Conservation (phyloP, 1,284 basidiomycete genomes). For the Dichomitus squalens region DNA sequence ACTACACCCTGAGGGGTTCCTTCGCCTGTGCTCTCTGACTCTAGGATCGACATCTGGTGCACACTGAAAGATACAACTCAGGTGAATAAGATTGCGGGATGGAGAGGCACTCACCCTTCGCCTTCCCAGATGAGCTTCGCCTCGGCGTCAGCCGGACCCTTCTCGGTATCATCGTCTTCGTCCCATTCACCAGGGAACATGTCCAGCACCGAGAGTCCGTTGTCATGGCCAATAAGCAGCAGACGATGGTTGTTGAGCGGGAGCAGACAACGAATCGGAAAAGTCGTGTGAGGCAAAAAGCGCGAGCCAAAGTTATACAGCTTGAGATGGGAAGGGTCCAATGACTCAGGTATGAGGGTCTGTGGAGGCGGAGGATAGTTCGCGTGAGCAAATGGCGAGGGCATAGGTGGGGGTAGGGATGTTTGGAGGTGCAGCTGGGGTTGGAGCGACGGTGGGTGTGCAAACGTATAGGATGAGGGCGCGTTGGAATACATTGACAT, state of each 20-base stretch:
- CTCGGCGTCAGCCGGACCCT: slow-evolving; percentile 70
- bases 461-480: slow-evolving; percentile 14
- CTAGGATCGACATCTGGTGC: slow-evolving; percentile 73
- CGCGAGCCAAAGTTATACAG: slow-evolving; percentile 79
- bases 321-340: slow-evolving; percentile 63
- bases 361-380: slow-evolving; percentile 39
- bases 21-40: slow-evolving; percentile 61
- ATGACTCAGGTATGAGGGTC: slow-evolving; percentile 50
- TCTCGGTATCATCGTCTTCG: slow-evolving; percentile 48
- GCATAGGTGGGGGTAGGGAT: slow-evolving; percentile 34
- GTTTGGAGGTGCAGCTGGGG: slow-evolving; percentile 49
- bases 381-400: slow-evolving; percentile 35
- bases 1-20: slow-evolving; percentile 73
- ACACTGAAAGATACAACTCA: slow-evolving; percentile 48
- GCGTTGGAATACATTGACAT: slow-evolving; percentile 22
- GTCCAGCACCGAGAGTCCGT: slow-evolving; percentile 76
- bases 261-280: slow-evolving; percentile 70
- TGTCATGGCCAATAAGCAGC: slow-evolving; percentile 73
- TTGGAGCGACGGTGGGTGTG: slow-evolving; percentile 14
- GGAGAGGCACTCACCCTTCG: slow-evolving; percentile 57
- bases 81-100: neutral
- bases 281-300: slow-evolving; percentile 77
- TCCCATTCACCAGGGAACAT: slow-evolving; percentile 73
- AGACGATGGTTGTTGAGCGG: slow-evolving; percentile 65
- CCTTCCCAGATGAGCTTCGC: slow-evolving; percentile 71